Base-by-base conservation (phyloP, 129 eudicot species). In the Pulicaria dysenterica region DNA sequence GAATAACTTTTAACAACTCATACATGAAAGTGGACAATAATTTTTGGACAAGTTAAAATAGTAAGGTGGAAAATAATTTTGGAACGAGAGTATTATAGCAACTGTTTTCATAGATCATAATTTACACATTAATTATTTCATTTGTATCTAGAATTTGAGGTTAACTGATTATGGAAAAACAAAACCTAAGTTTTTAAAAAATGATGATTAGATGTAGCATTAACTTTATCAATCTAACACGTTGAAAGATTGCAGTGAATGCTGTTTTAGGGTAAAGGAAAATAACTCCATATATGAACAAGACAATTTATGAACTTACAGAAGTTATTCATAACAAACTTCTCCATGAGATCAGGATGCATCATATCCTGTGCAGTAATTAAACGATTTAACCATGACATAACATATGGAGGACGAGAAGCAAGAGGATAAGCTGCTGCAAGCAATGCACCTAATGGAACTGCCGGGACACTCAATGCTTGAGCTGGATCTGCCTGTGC, bases 351-450 rank as follows among this genome's bases (percentile, higher is more conserved):
- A 46, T 89, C 92, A 12, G 92, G 89, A 46, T 82, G 71, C 87
- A 88, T 79, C 90, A 84, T 86, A 61, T 86, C 77, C 67, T 86
- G 85, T 40, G 92, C 85, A 75, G 96, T 82, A 45, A 86, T 77
- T 75, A 81, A 85, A 73, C 92, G 74, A 54, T 70, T 89, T 63
- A 89, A 80, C 96, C 96, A 86, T 41, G 92, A 86, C 66, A 89
- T 73, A 24, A 89, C 63, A 77, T 83, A 89, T 39, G 96, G 92
- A 62, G 96, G 96, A 50, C 81, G 87, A 38, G 87, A 83, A 66
- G 89, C 92, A 74, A 89, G 83, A 70, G 96, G 92, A 82, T 89
- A 78, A 47, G 84, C 85, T 41, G 86, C 86, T 41, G 96, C 89
- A 36, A 84, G 79, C 75, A 89, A 66, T 67, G 87, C 92, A 62